Evolutionary conservation across 2,329 filamentous ascomycete genomes (phyloP).

Genomic region (Claviceps maximensis): DNA sequence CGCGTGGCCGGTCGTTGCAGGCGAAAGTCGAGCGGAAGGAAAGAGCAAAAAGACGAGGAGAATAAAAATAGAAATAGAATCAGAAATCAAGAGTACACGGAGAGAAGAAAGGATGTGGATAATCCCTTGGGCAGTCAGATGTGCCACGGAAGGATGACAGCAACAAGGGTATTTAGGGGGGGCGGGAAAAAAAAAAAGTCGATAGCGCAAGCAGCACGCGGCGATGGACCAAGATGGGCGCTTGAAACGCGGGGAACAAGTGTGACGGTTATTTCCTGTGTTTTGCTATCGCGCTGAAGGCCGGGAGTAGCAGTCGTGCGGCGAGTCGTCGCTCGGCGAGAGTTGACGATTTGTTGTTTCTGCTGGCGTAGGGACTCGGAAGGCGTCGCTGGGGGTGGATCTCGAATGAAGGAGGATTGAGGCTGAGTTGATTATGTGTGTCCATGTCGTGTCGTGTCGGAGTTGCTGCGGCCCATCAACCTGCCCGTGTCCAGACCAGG

Average conservation of each 20-base stretch:
- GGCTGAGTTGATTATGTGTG: too few relatives aligned
- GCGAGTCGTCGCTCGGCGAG: neutral
- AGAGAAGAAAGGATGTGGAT: neutral
- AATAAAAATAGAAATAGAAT: neutral
- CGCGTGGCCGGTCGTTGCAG: neutral
- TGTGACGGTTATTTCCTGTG: neutral
- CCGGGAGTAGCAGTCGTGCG: too few relatives aligned
- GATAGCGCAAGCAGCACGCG: neutral
- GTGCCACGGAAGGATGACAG: neutral
- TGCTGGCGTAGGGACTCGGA: neutral
- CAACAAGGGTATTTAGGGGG: neutral
- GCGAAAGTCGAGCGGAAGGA: neutral
- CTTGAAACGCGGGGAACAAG: neutral
- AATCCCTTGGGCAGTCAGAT: neutral
- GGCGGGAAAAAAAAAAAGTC: neutral
- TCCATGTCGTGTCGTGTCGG: too few relatives aligned
- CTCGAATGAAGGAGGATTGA: too few relatives aligned
- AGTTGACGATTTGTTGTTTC: neutral
- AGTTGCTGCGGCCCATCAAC: too few relatives aligned
- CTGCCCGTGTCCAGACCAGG: too few relatives aligned
- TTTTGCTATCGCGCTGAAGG: too few relatives aligned
- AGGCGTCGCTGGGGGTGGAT: too few relatives aligned
- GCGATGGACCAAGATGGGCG: neutral
- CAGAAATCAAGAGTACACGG: neutral
- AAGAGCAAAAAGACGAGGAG: neutral